phyloP scores from a whole-genome alignment of 116 monocot genomes.

The Papilionanthe hybrid region DNA sequence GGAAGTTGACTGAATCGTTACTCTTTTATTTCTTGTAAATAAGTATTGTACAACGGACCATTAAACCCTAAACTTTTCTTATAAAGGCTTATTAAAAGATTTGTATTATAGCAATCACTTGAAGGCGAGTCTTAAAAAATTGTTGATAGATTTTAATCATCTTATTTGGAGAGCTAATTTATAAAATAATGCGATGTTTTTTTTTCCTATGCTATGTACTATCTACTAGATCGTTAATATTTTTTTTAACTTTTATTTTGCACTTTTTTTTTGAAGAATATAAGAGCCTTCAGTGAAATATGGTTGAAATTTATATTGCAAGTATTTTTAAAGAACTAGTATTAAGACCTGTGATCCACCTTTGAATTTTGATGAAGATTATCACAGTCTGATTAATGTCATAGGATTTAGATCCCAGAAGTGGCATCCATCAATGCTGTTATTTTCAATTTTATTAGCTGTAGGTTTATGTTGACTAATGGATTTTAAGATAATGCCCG shows the following conservation, averaged over 20 bases:
- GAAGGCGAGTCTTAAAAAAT: background rate
- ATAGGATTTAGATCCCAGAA: background rate
- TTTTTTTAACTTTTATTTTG: background rate
- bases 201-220: background rate
- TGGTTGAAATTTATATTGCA: background rate
- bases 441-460: background rate
- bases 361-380: background rate
- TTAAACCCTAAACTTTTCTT: background rate
- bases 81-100: background rate
- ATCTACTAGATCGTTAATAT: background rate
- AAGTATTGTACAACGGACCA: background rate
- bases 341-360: background rate
- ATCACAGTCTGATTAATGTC: background rate
- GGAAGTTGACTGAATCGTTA: slow-evolving; percentile 4
- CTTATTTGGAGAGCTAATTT: background rate
- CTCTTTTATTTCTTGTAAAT: background rate
- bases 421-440: background rate
- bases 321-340: too few species aligned
- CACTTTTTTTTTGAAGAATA: background rate
- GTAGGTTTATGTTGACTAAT: background rate
- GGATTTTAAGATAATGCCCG: background rate
- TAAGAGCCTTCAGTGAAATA: background rate
- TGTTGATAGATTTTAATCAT: background rate
- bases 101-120: background rate
- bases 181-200: background rate